Conservation (phyloP, 257 asterid genomes). For the Ocimum tenuiflorum region DNA sequence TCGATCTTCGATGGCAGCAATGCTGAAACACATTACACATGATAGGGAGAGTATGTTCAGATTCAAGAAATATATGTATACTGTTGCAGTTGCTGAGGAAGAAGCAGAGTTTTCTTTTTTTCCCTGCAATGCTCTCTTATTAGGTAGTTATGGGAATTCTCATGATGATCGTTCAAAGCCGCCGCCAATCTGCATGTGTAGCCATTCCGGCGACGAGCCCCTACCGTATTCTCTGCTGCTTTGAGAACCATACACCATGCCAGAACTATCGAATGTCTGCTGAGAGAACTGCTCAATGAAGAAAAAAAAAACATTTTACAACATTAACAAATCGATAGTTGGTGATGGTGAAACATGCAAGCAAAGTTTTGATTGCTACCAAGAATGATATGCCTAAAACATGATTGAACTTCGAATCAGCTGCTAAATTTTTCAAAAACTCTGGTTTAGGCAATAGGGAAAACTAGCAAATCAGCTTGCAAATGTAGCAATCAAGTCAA, state of each 20-base stretch:
- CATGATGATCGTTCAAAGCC: conserved; percentile 63
- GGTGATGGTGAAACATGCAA: too few relatives aligned
- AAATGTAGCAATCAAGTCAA: neutral
- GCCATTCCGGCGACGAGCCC: conserved; percentile 79
- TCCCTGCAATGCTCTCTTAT: conserved; percentile 26
- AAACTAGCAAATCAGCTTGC: neutral
- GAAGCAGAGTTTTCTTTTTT: too few relatives aligned
- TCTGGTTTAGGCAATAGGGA: neutral
- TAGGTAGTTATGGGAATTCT: conserved; percentile 12
- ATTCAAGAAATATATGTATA: conserved; percentile 23
- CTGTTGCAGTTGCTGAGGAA: conserved; percentile 24
- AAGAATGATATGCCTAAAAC: neutral
- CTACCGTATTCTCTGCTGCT: conserved; percentile 47
- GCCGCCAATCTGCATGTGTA: conserved; percentile 93
- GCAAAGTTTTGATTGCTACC: too few relatives aligned
- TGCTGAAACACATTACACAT: conserved; percentile 13
- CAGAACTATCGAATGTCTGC: conserved; percentile 50
- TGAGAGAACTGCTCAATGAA: conserved; percentile 48
- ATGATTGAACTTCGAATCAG: neutral
- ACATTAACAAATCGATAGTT: neutral
- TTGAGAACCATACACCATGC: conserved; percentile 61
- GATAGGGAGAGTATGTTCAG: conserved; percentile 16
- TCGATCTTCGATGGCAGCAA: neutral
- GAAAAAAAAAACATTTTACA: neutral
- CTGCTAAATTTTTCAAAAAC: neutral